Base-by-base conservation (phyloP, 2,329 filamentous ascomycete genomes). In the Hysterium pulicare region DNA sequence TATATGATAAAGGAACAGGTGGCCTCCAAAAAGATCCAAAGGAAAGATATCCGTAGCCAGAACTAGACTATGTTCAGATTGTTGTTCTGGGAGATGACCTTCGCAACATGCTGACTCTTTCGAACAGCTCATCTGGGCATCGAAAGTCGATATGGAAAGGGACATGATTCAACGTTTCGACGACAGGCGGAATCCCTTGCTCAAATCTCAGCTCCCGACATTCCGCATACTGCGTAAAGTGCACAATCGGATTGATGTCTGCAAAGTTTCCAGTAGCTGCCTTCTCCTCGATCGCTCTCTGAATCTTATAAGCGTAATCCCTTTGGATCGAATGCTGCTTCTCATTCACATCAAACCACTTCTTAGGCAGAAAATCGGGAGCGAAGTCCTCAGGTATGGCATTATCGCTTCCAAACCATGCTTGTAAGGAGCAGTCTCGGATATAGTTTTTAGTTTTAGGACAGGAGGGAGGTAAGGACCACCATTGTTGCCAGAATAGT, bases 401-500 rank as follows among this genome's bases (percentile, higher is more conserved):
- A 4, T 46, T 46, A 7, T 39, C 38, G 8, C 28, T 35, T 24
- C 51, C 45, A 22, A 55, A 49, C 48, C 54, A 61, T 8, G 47
- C 41, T 30, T 50, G 42, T 32, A 61, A 45, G 1, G 58, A 55
- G 17, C 50, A 48, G 45, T 59, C 54, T 22, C 59, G 57, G 26
- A 62, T 60, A 44, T 61, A 50, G 40, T 60, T 50, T 38, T 47
- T 50, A 31, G 55, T 57, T 11, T 33, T 15, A 6, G 49, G 40
- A 2, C 33, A 16, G 17, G 46, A 44, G 13, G 41, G 37, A 28
- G 47, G 39, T 4, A 60, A 35, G 6, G 34, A 44, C 55, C 58
- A 60, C 59, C 61, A 64, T 33, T 64, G 58, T 11, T 57, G 42
- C 57, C 58, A 61, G 40, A 62, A 66, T 2, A 63, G 42, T 21